These are phyloP conservation scores for Solanum stenotomum DNA, from an alignment of 257 asterid species.

Conservation along the genomic window DNA sequence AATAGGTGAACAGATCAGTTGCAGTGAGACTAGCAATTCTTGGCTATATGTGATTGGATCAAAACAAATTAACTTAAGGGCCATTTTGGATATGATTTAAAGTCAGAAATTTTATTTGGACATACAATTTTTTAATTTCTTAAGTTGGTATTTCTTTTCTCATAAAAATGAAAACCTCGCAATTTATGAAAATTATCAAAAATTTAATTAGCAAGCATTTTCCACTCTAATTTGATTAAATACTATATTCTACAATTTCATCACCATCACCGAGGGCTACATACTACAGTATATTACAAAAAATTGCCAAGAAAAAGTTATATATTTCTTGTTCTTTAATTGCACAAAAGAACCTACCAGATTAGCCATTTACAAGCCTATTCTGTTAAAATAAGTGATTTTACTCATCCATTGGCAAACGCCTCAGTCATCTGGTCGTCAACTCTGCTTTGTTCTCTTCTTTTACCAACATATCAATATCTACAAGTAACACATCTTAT, in stretches of 20 bases:
- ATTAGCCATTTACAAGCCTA: background rate
- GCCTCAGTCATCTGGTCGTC: background rate
- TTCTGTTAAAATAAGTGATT: background rate
- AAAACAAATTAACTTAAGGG: background rate
- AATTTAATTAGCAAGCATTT: background rate
- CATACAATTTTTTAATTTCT: too few species aligned
- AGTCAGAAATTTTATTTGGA: background rate
- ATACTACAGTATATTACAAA: background rate
- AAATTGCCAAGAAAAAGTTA: background rate
- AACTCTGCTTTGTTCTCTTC: background rate
- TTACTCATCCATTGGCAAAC: background rate
- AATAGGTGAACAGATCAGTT: background rate
- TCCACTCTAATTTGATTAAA: background rate
- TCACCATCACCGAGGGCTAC: background rate
- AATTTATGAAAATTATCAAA: background rate
- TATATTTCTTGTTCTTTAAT: background rate
- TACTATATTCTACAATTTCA: background rate
- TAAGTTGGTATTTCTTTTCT: background rate
- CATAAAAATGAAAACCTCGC: background rate
- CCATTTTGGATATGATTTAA: background rate
- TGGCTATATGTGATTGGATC: background rate
- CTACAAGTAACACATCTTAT: background rate
- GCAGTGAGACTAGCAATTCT: background rate
- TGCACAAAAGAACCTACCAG: background rate
- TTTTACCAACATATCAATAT: background rate